phyloP scores from a whole-genome alignment of 2,329 filamentous ascomycete genomes.

The Pseudogymnoascus sp. region DNA sequence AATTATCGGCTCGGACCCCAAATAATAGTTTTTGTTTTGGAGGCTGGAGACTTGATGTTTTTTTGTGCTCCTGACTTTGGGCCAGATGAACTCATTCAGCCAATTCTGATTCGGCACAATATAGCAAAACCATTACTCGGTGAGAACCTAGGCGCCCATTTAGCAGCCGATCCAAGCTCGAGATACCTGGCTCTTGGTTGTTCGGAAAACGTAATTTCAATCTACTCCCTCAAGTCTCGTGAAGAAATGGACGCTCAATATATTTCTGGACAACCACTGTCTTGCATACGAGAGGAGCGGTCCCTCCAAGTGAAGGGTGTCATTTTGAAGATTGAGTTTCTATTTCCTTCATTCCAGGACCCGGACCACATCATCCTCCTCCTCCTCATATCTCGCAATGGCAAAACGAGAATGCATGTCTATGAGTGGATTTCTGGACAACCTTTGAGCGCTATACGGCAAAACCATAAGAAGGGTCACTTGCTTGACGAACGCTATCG shows the following conservation, averaged over 20 bases:
- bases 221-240: conserved; percentile 60
- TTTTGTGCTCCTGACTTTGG: conserved; percentile 53
- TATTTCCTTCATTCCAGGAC: conserved; percentile 61
- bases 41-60: conserved; percentile 66
- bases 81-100: conserved; percentile 28
- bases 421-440: conserved; percentile 54
- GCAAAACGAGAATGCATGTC: conserved; percentile 43
- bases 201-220: conserved; percentile 58
- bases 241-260: conserved; percentile 43
- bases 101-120: conserved; percentile 48
- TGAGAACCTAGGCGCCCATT: conserved; percentile 46
- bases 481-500: conserved; percentile 42
- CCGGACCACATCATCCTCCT: conserved; percentile 68
- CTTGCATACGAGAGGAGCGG: conserved; percentile 45
- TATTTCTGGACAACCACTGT: conserved; percentile 35
- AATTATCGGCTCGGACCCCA: conserved; percentile 57
- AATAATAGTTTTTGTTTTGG: conserved; percentile 66
- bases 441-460: conserved; percentile 38
- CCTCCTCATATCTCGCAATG: conserved; percentile 46
- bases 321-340: conserved; percentile 82
- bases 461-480: conserved; percentile 41
- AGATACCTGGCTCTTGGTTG: conserved; percentile 61
- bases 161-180: conserved; percentile 72
- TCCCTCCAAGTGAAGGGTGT: conserved; percentile 48
- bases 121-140: conserved; percentile 44